A percentile compares a stretch with the other conserved stretches of the same genome.
These are phyloP conservation scores for Beauveria brongniartii DNA, from an alignment of 2,329 filamentous ascomycete species.

Conservation along the genomic window DNA sequence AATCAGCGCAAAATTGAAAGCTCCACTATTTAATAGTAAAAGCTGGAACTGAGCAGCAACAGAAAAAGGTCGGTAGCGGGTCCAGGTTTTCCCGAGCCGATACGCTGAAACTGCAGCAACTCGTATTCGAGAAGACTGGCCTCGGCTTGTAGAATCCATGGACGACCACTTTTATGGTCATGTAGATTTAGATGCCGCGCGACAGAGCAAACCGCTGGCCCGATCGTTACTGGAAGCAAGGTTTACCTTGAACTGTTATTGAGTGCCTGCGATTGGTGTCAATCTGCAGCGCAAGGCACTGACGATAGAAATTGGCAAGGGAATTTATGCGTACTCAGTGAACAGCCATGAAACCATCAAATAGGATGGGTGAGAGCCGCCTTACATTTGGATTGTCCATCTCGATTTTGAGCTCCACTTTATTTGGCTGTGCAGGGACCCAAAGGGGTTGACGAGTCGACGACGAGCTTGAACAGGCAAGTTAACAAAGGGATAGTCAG, in stretches of 20 bases:
- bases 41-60: neutral
- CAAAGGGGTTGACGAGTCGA: neutral
- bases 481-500: neutral
- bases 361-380: neutral
- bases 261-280: neutral
- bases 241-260: neutral
- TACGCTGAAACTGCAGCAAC: neutral
- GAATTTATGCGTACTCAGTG: no score
- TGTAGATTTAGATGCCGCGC: neutral
- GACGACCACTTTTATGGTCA: no score
- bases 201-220: neutral
- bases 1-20: neutral
- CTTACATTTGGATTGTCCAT: neutral
- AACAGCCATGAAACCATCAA: neutral
- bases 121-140: constrained; percentile 1
- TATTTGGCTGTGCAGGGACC: neutral
- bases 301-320: no score
- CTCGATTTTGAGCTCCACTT: neutral
- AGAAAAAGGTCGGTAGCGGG: neutral
- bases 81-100: constrained; percentile 4
- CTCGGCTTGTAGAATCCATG: no score
- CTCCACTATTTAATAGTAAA: neutral
- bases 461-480: neutral
- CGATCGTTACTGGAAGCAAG: neutral
- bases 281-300: neutral